Evolutionary conservation across 75 land plant species (phyloP), one percentile per base, ranked within the genome.

Genomic region (Adiantum capillusveneris): DNA sequence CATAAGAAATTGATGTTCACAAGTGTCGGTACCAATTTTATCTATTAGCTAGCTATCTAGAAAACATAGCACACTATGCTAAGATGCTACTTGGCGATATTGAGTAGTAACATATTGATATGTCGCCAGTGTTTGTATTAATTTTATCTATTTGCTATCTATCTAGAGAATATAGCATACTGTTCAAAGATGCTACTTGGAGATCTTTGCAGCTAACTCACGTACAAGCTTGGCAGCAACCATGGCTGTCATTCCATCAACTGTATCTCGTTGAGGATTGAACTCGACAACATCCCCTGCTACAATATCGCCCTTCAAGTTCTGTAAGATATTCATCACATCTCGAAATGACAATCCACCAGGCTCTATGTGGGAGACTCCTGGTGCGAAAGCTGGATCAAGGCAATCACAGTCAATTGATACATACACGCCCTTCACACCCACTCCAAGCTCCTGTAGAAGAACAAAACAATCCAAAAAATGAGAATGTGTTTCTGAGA

Each of bases 191-290:
- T n/a, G n/a, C n/a, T n/a, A n/a, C 53, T 77, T 94, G n/a, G 98
- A 90, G 58, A 90, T 90, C 64, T 90, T 94, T 5, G 98, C 96
- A 26, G 83, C 75, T 20, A 90, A 66, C 57, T 94, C 98, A 41
- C 96, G 80, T 6, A 94, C 98, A 31, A 94, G 75, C 65, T 94
- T 94, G 22, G 96, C 98, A 59, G 96, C 91, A 48, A 90, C 98
- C 98, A 94, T 94, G n/a, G 91, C 96, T 16, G 96, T 94, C 98
- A 90, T 94, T 20, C 98, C 96, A 77, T 86, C 96, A 19, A 90
- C 98, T n/a, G 96, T 94, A 63, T 94, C 98, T 24, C 91, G 77
- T 56, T 94, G 98, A 11, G 98, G 98, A 56, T 94, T 94, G 60
- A 94, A 86, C 63, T 90, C 98, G 20, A 94, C 98, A 18, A 94